phyloP scores from a whole-genome alignment of 768 basidiomycete genomes.

The Cystobasidium onofrii region DNA sequence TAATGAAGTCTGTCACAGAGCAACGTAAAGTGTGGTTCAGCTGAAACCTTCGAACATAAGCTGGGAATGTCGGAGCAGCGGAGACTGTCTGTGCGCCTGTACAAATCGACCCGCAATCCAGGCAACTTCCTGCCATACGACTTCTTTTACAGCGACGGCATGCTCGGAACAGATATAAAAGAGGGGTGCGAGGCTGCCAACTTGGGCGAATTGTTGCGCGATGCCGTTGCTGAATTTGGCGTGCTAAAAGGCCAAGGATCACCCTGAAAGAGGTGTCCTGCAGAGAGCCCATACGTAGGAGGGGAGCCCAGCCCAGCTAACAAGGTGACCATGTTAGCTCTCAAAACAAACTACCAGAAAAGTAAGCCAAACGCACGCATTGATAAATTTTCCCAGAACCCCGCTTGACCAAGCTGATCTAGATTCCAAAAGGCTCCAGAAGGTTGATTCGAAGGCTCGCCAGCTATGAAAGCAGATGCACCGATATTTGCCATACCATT shows the following conservation, averaged over 20 bases:
- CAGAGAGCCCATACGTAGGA: conserved; percentile 19
- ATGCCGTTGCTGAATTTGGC: conserved; percentile 25
- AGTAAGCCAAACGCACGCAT: conserved; percentile 10
- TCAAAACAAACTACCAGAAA: background rate
- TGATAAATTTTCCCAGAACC: conserved; percentile 30
- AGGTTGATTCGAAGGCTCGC: background rate
- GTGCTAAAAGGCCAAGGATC: conserved; percentile 29
- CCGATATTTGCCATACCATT: background rate
- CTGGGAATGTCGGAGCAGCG: too few species aligned
- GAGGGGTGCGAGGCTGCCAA: background rate
- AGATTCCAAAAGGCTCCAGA: conserved; percentile 17
- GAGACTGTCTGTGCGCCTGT: too few species aligned
- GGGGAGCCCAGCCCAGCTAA: conserved; percentile 28
- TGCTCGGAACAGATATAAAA: background rate
- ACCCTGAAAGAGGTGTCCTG: conserved; percentile 24
- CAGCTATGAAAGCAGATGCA: background rate
- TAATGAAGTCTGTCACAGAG: too few species aligned
- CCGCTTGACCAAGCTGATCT: conserved; percentile 28
- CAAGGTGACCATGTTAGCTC: background rate
- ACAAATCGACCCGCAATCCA: background rate
- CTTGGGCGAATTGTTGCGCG: conserved; percentile 12
- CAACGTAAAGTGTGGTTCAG: too few species aligned
- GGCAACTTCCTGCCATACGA: background rate
- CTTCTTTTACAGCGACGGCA: background rate
- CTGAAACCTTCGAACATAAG: too few species aligned